Percentiles rank a stretch among this genome's conserved stretches.
Conservation (phyloP, 2,329 filamentous ascomycete species). For the Plectosphaerella plurivora region DNA sequence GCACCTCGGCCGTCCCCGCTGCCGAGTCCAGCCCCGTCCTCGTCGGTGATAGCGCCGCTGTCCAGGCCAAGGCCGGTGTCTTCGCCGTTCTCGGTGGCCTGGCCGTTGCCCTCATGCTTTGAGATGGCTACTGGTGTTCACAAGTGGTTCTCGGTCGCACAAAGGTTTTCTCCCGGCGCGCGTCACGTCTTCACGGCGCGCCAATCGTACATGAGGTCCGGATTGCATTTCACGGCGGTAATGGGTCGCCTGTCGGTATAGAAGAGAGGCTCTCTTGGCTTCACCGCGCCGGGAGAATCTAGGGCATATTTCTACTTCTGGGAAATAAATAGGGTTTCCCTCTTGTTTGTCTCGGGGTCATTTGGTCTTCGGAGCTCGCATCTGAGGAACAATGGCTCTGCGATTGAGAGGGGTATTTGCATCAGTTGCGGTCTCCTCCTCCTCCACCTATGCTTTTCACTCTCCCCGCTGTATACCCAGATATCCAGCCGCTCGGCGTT, state of each 20-base stretch:
- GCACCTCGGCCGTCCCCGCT: not conserved
- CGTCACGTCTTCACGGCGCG: too few relatives aligned
- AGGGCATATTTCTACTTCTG: not conserved
- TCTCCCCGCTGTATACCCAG: too few relatives aligned
- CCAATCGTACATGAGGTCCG: too few relatives aligned
- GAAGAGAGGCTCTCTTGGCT: not conserved
- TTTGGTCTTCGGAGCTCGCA: too few relatives aligned
- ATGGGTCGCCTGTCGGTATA: not conserved
- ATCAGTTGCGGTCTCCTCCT: too few relatives aligned
- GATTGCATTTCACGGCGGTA: not conserved
- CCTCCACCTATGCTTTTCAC: too few relatives aligned
- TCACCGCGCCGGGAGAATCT: not conserved
- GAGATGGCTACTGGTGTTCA: not conserved
- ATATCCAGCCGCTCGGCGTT: too few relatives aligned
- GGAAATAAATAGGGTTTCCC: too few relatives aligned
- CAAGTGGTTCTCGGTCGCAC: not conserved
- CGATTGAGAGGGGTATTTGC: too few relatives aligned
- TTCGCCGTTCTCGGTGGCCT: conserved; percentile 12
- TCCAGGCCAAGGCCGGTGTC: conserved; percentile 10
- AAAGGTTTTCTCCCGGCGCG: too few relatives aligned
- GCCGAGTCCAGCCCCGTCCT: conserved; percentile 4
- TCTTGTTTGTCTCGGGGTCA: too few relatives aligned
- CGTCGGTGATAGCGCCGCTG: conserved; percentile 4
- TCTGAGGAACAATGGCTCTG: too few relatives aligned
- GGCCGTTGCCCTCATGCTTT: conserved; percentile 9